These are phyloP conservation scores for Candida pseudofarinosa DNA, from an alignment of 805 yeast species.

Conservation along the genomic window DNA sequence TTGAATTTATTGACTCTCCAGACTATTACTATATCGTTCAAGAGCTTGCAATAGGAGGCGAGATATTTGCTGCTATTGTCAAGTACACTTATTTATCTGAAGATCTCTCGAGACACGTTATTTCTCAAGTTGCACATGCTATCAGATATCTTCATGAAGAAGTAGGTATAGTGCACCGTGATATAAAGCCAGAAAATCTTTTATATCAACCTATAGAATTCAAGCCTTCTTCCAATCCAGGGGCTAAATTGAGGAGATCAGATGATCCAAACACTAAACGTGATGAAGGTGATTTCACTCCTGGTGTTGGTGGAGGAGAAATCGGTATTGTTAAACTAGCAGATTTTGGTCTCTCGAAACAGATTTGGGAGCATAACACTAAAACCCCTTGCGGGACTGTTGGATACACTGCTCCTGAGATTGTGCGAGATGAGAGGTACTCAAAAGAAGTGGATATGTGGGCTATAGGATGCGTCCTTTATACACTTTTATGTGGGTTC, in stretches of 20 bases:
- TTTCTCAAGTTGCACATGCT: slow-evolving; percentile 60
- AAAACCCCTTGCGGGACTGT: slow-evolving; percentile 99
- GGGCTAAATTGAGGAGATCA: slow-evolving; percentile 46
- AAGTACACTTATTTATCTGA: slow-evolving; percentile 64
- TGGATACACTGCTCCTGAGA: slow-evolving; percentile 98
- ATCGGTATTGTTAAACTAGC: slow-evolving; percentile 88
- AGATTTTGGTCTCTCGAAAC: slow-evolving; percentile 92
- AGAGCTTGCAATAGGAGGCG: slow-evolving; percentile 77
- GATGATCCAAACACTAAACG: slow-evolving; percentile 67
- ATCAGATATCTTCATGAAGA: slow-evolving; percentile 66
- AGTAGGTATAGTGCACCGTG: slow-evolving; percentile 78
- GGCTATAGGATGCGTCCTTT: slow-evolving; percentile 96
- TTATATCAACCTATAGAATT: slow-evolving; percentile 58
- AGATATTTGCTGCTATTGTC: slow-evolving; percentile 63
- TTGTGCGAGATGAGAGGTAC: slow-evolving; percentile 88
- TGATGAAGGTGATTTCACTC: slow-evolving; percentile 84
- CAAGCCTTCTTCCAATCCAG: slow-evolving; percentile 37
- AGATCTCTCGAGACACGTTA: slow-evolving; percentile 59
- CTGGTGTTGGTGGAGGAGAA: slow-evolving; percentile 87
- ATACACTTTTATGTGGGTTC: slow-evolving; percentile 91
- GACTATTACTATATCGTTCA: slow-evolving; percentile 64
- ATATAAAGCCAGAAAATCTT: slow-evolving; percentile 77
- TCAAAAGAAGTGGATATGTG: slow-evolving; percentile 97
- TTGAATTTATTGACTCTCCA: slow-evolving; percentile 62
- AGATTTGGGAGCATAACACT: slow-evolving; percentile 81